A percentile compares a stretch with the other conserved stretches of the same genome.
phyloP scores from a whole-genome alignment of 2,329 filamentous ascomycete species.

The Helminthosporium solani region DNA sequence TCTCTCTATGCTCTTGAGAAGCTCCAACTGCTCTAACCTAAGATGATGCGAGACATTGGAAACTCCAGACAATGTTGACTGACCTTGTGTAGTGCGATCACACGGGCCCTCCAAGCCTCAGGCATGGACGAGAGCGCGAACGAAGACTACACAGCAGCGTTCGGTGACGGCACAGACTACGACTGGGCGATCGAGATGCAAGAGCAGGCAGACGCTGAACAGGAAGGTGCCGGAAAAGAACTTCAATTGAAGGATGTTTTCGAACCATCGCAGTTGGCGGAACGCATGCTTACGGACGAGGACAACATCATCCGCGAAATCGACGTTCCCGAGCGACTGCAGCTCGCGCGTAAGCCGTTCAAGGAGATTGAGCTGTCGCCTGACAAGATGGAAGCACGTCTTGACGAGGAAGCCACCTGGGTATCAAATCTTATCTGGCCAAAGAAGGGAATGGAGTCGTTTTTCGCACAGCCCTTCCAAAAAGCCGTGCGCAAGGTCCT shows the following conservation, averaged over 20 bases:
- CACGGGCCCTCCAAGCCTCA: slow-evolving; percentile 72
- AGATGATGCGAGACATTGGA: not conserved
- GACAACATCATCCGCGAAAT: slow-evolving; percentile 86
- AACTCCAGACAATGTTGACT: not conserved
- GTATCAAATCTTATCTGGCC: slow-evolving; percentile 87
- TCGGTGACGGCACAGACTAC: slow-evolving; percentile 94
- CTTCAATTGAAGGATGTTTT: slow-evolving; percentile 97
- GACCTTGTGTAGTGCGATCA: slow-evolving; percentile 50
- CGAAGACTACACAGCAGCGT: slow-evolving; percentile 94
- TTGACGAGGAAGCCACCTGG: slow-evolving; percentile 88
- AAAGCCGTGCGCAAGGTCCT: slow-evolving; percentile 88
- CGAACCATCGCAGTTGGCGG: slow-evolving; percentile 89
- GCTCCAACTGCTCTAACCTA: not conserved
- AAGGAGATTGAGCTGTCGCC: slow-evolving; percentile 76
- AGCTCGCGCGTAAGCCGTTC: slow-evolving; percentile 87
- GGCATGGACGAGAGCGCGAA: slow-evolving; percentile 89
- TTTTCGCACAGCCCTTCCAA: slow-evolving; percentile 79
- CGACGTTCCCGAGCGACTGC: slow-evolving; percentile 92
- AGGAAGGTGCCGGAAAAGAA: slow-evolving; percentile 74
- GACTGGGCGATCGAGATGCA: slow-evolving; percentile 90
- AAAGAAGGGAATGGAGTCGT: slow-evolving; percentile 72
- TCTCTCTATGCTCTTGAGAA: not conserved
- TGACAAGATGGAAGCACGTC: slow-evolving; percentile 62
- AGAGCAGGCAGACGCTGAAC: slow-evolving; percentile 76
- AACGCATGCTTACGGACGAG: slow-evolving; percentile 92